These are phyloP conservation scores for Erythrobasidium yunnanense DNA, from an alignment of 768 basidiomycete genomes.

Conservation along the genomic window DNA sequence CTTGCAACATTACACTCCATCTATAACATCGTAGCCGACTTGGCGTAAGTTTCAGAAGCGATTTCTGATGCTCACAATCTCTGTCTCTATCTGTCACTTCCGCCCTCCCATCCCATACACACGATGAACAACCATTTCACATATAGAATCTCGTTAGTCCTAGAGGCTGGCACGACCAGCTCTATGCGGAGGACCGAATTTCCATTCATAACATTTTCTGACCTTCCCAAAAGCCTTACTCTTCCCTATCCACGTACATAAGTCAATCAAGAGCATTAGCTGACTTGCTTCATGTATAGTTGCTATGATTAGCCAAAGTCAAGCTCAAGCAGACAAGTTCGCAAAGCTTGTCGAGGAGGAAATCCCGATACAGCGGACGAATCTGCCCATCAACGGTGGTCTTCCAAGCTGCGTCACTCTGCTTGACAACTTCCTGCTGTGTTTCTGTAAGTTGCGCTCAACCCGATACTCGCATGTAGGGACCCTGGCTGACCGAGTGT, in stretches of 20 bases:
- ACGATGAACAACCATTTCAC: slow-evolving; percentile 18
- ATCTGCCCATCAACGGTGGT: slow-evolving; percentile 35
- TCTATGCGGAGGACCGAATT: slow-evolving; percentile 20
- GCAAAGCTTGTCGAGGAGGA: slow-evolving; percentile 35
- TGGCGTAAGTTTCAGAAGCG: too few species aligned
- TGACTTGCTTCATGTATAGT: too few species aligned
- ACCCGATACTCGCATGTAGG: background rate
- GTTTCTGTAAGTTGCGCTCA: slow-evolving; percentile 40
- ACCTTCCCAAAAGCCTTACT: background rate
- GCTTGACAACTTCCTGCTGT: slow-evolving; percentile 44
- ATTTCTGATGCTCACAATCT: too few species aligned
- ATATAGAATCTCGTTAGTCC: slow-evolving; percentile 28
- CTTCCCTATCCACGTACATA: background rate
- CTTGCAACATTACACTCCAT: too few species aligned
- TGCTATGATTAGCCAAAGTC: too few species aligned
- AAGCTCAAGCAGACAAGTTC: too few species aligned
- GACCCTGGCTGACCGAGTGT: background rate
- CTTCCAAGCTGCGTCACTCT: slow-evolving; percentile 35
- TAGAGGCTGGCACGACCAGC: slow-evolving; percentile 10
- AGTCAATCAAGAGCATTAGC: too few species aligned
- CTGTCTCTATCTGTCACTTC: background rate
- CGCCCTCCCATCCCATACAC: background rate
- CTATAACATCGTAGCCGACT: too few species aligned
- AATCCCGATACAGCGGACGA: slow-evolving; percentile 34
- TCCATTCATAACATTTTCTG: slow-evolving; percentile 15